Evolutionary conservation across 1,284 basidiomycete genomes (phyloP), one percentile per base, ranked within the genome.

Genomic region (Serendipita sp.): DNA sequence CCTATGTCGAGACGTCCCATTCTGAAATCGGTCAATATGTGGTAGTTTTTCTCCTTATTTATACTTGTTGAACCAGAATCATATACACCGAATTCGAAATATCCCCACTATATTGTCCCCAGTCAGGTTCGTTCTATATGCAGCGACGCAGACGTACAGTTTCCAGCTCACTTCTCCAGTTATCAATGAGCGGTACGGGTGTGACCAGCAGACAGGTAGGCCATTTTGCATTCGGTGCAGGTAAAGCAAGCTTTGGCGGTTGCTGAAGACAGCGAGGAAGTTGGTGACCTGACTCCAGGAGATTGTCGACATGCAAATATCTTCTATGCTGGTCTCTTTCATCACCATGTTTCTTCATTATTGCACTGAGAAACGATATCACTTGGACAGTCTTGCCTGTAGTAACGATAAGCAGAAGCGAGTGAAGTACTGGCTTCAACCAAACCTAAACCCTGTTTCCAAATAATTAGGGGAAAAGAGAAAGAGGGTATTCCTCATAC

Each of bases 331-430:
- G 70, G 69, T 93, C 89, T 8, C 76, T 75, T n/a, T 69, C 72
- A 45, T 80, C 73, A 1, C 89, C 89, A 1, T 76, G 72, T 73
- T 93, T 93, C 65, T 76, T 73, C 89, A 93, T 92, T 66, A 93
- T 86, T 0, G 91, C 90, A 0, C 87, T 84, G 2, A 93, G 77
- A 68, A 93, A 92, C 0, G 87, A 80, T 43, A 93, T 91, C 29
- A 93, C 83, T 72, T 93, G 91, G n/a, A 92, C 88, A 0, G 88
- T 91, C 78, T 91, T 91, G 1, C 89, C 89, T 78, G 63, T 60
- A 8, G n/a, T 8, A n/a, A 26, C 6, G 5, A n/a, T 49, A 8
- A 49, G 45, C 8, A 4, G 10, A 26, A 29, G n/a, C 12, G 15
- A 58, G 26, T 30, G 15, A 26, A 26, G n/a, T 35, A 58, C 22